Percentiles rank a stretch among this genome's conserved stretches.
Conservation (phyloP, 192 early-diverging fungal species). For the Coemansia sp. region DNA sequence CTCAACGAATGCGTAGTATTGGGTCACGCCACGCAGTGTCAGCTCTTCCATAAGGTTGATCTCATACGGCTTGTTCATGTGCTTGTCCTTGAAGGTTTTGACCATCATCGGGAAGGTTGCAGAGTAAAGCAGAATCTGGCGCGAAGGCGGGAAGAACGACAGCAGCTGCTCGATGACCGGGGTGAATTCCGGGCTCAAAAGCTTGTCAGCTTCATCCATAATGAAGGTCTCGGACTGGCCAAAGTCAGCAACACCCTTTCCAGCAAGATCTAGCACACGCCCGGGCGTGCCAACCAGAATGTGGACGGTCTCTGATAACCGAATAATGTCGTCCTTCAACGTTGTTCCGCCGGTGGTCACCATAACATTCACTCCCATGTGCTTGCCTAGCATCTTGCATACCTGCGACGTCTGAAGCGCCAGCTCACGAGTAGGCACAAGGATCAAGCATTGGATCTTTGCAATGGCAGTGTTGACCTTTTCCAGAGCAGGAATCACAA, state of each 20-base stretch:
- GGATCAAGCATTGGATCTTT: conserved; percentile 88
- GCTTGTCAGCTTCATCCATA: conserved; percentile 99
- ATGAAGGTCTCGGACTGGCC: conserved; percentile 87
- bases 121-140: conserved; percentile 95
- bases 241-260: conserved; percentile 91
- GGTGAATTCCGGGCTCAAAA: conserved; percentile 97
- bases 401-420: conserved; percentile 99
- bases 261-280: conserved; percentile 93
- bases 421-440: conserved; percentile 96
- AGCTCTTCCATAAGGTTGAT: conserved; percentile 99
- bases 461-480: conserved; percentile 85
- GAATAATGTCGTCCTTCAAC: conserved; percentile 97
- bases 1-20: conserved; percentile 99
- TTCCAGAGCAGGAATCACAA: conserved; percentile 94
- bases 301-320: conserved; percentile 90
- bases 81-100: conserved; percentile 97
- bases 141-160: conserved; percentile 79
- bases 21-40: conserved; percentile 95
- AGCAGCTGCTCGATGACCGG: conserved; percentile 98
- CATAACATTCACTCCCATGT: conserved; percentile 96
- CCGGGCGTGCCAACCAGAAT: conserved; percentile 97
- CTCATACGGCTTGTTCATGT: conserved; percentile 93
- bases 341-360: conserved; percentile 98
- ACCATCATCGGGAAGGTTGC: conserved; percentile 99
- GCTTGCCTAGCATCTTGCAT: conserved; percentile 95